Evolutionary conservation across 352 stramenopile genomes (phyloP), one percentile per base, ranked within the genome.

Genomic region (Phytophthora multivora): DNA sequence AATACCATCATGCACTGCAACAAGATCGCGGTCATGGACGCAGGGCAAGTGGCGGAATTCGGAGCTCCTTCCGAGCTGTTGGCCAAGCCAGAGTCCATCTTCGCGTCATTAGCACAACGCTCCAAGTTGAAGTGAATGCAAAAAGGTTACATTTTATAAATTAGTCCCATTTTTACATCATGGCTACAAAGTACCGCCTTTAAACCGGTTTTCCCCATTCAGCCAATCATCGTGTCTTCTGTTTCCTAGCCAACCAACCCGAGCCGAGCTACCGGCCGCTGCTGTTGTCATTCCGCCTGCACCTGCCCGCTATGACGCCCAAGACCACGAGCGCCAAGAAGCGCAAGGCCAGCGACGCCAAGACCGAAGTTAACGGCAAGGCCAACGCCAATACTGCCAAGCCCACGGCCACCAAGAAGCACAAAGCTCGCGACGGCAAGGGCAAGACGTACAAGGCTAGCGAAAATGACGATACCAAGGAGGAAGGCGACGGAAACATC

Each of bases 11-110:
- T 66, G 58, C 35, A 66, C 7, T 66, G 58, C 50, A 33, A 61
- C 42, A 60, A 66, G 26, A 66, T 66, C 35, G 58, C 50, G 12
- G 58, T 66, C 23, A 61, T 66, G 59, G 42, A 97, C 45, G 51
- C 83, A 16, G 97, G 97, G 0, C 66, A 55, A 30, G 83, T 93
- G 7, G 86, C 74, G 6, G 92, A 98, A 68, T 95, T 90, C 51
- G 95, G 76, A 6, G 38, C 78, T 2, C 90, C 94, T 0, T 12
- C 40, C 4, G 66, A 88, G 11, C 60, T 98, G 12, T 55, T 98
- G 25, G 18, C 9, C 4, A 62, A 18, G 11, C 21, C 39, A 5
- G 49, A 63, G 5, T 70, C 70, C 3, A 43, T 73, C 10, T 90
- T 89, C 50, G 38, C 71, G 0, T 58, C 63, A 10, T 58, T 87